Conservation (phyloP, 306 rosid genomes). For the Quillaja saponaria region DNA sequence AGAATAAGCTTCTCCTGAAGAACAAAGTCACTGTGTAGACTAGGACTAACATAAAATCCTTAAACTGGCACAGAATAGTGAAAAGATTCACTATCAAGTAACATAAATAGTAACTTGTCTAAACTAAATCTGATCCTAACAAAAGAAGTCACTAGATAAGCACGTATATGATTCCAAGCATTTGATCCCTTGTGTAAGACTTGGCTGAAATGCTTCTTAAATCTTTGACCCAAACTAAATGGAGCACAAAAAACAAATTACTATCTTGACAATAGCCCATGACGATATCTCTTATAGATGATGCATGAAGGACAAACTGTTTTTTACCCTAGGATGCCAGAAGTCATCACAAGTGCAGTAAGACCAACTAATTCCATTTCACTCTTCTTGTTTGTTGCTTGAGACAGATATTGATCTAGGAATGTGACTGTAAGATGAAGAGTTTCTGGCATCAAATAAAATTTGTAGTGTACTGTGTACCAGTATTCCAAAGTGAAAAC, state of each 20-base stretch:
- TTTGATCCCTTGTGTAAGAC: constrained; percentile 76
- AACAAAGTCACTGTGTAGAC: constrained; percentile 18
- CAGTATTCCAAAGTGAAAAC: constrained; percentile 42
- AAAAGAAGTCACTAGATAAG: not conserved
- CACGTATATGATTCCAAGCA: constrained; percentile 72
- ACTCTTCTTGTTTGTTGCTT: constrained; percentile 52
- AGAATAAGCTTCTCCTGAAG: constrained; percentile 81
- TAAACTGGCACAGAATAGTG: constrained; percentile 9
- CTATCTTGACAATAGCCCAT: constrained; percentile 13
- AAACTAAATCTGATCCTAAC: too few relatives aligned
- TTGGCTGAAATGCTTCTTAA: constrained; percentile 81
- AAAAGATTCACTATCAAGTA: not conserved
- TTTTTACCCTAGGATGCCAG: constrained; percentile 87
- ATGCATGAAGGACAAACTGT: constrained; percentile 13
- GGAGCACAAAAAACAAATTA: constrained; percentile 25
- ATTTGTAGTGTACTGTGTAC: constrained; percentile 93
- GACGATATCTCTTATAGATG: not conserved
- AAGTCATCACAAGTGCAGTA: constrained; percentile 83
- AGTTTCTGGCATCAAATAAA: constrained; percentile 91
- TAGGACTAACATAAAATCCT: constrained; percentile 15
- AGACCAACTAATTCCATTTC: constrained; percentile 94
- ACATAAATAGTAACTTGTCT: not conserved
- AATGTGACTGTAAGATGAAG: constrained; percentile 69
- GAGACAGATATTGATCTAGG: constrained; percentile 83
- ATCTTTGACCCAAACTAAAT: constrained; percentile 61